Percentiles rank a stretch among this genome's conserved stretches.
These are phyloP conservation scores for Flammula alnicola DNA, from an alignment of 1,284 basidiomycete species.

Conservation along the genomic window DNA sequence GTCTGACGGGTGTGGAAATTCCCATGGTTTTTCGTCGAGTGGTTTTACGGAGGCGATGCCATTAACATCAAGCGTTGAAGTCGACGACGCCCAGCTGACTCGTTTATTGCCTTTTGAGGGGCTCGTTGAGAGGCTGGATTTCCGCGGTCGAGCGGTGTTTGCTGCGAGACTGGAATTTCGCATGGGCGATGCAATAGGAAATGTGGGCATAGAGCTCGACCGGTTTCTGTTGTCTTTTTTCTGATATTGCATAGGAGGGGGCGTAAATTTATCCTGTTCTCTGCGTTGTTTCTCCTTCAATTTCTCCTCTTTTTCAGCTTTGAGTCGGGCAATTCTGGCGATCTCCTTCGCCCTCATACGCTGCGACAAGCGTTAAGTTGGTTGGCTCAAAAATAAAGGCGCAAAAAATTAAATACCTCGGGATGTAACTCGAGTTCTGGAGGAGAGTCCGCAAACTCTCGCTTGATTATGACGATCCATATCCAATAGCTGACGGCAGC, in stretches of 20 bases:
- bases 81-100: constrained; percentile 33
- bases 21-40: constrained; percentile 13
- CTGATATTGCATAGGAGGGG: constrained; percentile 19
- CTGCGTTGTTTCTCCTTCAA: constrained; percentile 10
- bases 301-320: constrained; percentile 20
- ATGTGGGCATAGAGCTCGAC: constrained; percentile 3
- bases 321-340: constrained; percentile 20
- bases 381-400: neutral
- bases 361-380: constrained; percentile 9
- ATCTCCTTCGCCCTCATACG: constrained; percentile 28
- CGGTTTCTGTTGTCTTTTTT: constrained; percentile 11
- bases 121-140: constrained; percentile 21
- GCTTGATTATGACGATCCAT: constrained; percentile 26
- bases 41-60: constrained; percentile 19
- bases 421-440: constrained; percentile 53
- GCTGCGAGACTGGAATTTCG: constrained; percentile 16
- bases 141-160: constrained; percentile 10
- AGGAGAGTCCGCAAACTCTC: constrained; percentile 30
- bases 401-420: constrained; percentile 53
- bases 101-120: constrained; percentile 24
- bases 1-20: no score
- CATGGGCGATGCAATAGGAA: no score
- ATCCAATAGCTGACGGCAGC: constrained; percentile 25
- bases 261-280: constrained; percentile 18
- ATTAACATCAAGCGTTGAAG: constrained; percentile 25